phyloP scores from a whole-genome alignment of 2,329 filamentous ascomycete genomes.

The Trichoderma semiorbis region DNA sequence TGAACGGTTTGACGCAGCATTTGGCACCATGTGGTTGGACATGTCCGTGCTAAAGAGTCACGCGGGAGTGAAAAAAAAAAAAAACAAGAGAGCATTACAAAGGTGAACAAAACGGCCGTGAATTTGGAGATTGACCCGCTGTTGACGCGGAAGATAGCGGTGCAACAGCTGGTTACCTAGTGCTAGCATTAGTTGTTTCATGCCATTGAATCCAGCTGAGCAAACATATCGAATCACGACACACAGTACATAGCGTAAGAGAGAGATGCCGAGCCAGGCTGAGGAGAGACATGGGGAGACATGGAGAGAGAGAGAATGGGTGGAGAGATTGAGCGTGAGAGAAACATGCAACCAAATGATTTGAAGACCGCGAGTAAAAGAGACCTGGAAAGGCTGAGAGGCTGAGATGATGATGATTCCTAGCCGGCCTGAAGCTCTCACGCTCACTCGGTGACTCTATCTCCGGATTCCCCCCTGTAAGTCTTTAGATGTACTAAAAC shows the following conservation, averaged over 20 bases:
- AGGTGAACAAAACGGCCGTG: background rate
- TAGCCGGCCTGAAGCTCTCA: background rate
- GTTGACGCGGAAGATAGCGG: background rate
- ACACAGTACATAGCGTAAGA: background rate
- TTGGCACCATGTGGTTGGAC: constrained; percentile 4
- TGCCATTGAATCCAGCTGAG: background rate
- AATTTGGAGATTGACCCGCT: background rate
- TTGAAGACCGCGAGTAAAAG: background rate
- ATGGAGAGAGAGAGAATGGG: background rate
- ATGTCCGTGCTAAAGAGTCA: constrained; percentile 10
- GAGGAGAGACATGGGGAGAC: background rate
- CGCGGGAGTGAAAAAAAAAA: background rate
- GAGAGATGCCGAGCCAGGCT: background rate
- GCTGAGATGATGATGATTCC: background rate
- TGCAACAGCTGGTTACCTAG: background rate
- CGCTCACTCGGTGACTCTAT: background rate
- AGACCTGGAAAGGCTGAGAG: background rate
- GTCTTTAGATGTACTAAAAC: too few species aligned
- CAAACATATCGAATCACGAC: background rate
- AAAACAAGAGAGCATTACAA: background rate
- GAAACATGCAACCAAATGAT: background rate
- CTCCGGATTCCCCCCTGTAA: background rate
- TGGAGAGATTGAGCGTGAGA: background rate
- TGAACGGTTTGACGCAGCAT: background rate
- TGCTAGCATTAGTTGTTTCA: background rate